These are phyloP conservation scores for Pseudogymnoascus sp. DNA, from an alignment of 2,329 filamentous ascomycete genomes.

Conservation along the genomic window DNA sequence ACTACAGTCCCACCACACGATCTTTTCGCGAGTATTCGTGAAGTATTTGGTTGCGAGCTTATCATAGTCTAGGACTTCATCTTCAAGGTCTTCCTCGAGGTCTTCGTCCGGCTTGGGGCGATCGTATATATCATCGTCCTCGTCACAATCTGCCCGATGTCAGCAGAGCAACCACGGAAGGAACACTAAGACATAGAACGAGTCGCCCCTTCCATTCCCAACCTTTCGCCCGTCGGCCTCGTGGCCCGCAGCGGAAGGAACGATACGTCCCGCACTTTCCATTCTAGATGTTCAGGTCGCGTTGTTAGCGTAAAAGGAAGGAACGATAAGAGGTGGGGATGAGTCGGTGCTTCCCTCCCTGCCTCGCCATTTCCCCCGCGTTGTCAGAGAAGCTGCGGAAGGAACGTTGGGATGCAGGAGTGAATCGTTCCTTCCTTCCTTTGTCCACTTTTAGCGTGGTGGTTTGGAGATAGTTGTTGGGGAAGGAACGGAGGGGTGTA, in stretches of 20 bases:
- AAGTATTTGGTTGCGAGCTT: no score
- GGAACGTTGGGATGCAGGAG: not conserved
- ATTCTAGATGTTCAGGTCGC: not conserved
- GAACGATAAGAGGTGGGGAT: not conserved
- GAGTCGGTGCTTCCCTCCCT: not conserved
- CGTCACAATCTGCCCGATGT: no score
- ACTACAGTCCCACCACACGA: no score
- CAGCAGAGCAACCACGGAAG: no score
- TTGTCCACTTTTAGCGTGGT: not conserved
- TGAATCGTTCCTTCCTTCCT: no score
- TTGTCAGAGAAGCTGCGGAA: not conserved
- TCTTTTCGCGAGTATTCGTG: no score
- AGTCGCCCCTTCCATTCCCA: not conserved
- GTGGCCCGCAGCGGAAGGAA: not conserved
- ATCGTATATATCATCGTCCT: no score
- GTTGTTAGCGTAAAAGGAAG: not conserved
- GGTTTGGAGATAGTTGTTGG: not conserved
- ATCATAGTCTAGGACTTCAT: no score
- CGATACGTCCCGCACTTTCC: not conserved
- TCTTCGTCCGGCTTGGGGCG: no score
- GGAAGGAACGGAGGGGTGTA: not conserved
- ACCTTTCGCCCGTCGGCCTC: not conserved
- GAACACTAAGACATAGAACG: not conserved
- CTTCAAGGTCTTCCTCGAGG: no score
- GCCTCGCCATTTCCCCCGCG: not conserved